Evolutionary conservation across 2,329 filamentous ascomycete genomes (phyloP).

Genomic region (Ophiostoma triangulosporum): DNA sequence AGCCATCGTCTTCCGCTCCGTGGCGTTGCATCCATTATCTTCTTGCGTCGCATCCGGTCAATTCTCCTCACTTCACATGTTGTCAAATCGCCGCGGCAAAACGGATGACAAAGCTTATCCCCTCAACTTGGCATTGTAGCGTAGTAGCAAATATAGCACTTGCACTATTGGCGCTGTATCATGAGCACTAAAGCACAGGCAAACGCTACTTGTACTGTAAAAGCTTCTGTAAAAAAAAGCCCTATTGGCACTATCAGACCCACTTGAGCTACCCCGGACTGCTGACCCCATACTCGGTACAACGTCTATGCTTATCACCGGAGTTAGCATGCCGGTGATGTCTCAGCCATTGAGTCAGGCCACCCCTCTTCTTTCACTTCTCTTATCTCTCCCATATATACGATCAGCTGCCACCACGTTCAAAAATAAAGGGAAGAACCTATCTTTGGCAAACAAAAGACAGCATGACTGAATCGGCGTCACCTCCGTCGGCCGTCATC

Average conservation of each 20-base stretch:
- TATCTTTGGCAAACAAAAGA: background rate
- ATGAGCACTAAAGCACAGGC: background rate
- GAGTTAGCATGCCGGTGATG: too few species aligned
- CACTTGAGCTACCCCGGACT: background rate
- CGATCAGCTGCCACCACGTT: background rate
- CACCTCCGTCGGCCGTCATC: slow-evolving; percentile 20
- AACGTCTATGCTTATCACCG: too few species aligned
- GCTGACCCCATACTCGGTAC: background rate
- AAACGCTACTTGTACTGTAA: too few species aligned
- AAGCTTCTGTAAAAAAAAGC: too few species aligned
- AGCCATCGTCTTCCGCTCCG: too few species aligned
- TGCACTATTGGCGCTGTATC: too few species aligned
- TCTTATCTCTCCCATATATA: background rate
- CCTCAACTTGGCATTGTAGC: background rate
- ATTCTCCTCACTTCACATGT: background rate
- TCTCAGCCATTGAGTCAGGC: background rate
- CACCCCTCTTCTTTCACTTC: background rate
- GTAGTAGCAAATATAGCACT: background rate
- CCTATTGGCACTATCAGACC: too few species aligned
- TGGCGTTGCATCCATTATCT: too few species aligned
- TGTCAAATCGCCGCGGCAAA: background rate
- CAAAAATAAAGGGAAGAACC: background rate
- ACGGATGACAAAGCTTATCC: background rate
- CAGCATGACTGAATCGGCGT: background rate
- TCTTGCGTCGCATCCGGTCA: background rate